A percentile compares a stretch with the other conserved stretches of the same genome.
These are phyloP conservation scores for Trifolium pratense DNA, from an alignment of 306 rosid species.

Conservation along the genomic window DNA sequence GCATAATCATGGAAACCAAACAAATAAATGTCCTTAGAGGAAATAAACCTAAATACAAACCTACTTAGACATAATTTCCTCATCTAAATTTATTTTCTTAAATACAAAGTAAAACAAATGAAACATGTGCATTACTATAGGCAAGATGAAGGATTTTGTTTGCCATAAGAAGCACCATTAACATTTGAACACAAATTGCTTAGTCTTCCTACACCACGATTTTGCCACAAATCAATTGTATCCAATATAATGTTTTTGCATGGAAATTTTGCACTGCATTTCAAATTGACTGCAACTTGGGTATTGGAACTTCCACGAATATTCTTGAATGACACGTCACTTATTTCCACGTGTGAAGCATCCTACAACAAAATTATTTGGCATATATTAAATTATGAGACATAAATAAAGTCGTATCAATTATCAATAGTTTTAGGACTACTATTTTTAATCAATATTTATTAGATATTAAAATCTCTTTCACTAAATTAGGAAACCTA, in stretches of 20 bases:
- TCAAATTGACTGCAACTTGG: constrained; percentile 44
- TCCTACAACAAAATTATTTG: constrained; percentile 31
- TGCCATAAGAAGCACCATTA: constrained; percentile 52
- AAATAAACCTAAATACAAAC: too few species aligned
- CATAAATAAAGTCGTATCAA: background rate
- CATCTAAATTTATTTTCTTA: too few species aligned
- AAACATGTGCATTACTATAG: background rate
- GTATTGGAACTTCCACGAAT: constrained; percentile 53
- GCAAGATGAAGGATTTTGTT: constrained; percentile 58
- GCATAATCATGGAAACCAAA: too few species aligned
- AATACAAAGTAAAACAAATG: background rate
- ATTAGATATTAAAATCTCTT: too few species aligned
- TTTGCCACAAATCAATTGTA: constrained; percentile 40
- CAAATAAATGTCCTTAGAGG: too few species aligned
- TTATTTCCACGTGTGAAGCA: constrained; percentile 58
- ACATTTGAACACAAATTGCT: constrained; percentile 42
- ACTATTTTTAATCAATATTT: background rate
- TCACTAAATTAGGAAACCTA: background rate
- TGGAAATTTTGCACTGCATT: constrained; percentile 56
- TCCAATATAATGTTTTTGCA: constrained; percentile 52
- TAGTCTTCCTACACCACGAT: background rate
- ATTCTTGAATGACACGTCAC: constrained; percentile 52
- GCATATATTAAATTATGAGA: background rate
- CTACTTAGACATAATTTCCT: too few species aligned
- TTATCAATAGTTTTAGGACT: background rate